These are phyloP conservation scores for Paramecium octaurelia DNA, from an alignment of 73 alveolate genomes.

Conservation along the genomic window DNA sequence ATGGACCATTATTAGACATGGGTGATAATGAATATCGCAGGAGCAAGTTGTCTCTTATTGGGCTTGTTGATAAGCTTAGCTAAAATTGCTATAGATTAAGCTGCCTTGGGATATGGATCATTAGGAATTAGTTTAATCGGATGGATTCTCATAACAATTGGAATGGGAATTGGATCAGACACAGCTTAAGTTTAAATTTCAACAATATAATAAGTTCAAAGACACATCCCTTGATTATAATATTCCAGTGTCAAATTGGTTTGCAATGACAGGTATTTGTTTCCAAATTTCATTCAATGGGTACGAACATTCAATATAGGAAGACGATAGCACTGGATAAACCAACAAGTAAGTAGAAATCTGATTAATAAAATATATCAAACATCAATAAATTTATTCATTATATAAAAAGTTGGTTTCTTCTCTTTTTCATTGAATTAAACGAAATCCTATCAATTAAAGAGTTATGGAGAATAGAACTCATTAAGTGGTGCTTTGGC, in stretches of 20 bases:
- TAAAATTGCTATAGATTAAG: not conserved
- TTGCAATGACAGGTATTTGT: not conserved
- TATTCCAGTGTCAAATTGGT: conserved; percentile 1
- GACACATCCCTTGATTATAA: not conserved
- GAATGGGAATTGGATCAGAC: conserved; percentile 9
- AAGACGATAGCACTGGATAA: not conserved
- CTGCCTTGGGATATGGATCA: not conserved
- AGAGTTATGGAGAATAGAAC: not conserved
- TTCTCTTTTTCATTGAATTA: not conserved
- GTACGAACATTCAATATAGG: not conserved
- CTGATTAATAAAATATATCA: not conserved
- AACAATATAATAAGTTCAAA: not conserved
- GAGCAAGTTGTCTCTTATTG: not conserved
- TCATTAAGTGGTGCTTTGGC: not conserved
- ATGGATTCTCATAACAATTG: not conserved
- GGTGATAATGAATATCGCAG: not conserved
- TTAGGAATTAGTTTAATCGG: not conserved
- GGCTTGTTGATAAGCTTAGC: not conserved
- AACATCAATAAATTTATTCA: not conserved
- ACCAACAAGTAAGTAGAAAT: not conserved
- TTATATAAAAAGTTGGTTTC: not conserved
- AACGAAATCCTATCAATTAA: not conserved
- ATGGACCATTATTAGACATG: conserved; percentile 6
- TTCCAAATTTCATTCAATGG: not conserved
- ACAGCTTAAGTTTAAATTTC: not conserved